Evolutionary conservation across 257 asterid genomes (phyloP).

Genomic region (Solanum clarkiae): DNA sequence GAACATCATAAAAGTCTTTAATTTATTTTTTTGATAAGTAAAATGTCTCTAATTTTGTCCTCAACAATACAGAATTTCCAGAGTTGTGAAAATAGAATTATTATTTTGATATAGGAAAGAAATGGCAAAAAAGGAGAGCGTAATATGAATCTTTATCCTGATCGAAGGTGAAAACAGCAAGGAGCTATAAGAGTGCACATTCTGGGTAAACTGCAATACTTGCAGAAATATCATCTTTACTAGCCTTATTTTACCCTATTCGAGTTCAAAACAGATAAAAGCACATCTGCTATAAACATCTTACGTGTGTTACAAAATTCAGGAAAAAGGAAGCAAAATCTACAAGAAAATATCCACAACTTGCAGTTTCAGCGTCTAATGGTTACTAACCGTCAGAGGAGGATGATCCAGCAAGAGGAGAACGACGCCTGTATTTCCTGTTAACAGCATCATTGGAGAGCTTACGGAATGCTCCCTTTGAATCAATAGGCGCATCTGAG

Average conservation of each 20-base stretch:
- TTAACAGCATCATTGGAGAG: conserved; percentile 51
- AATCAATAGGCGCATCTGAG: conserved; percentile 23
- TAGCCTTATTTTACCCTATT: neutral
- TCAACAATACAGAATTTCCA: neutral
- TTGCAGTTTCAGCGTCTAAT: neutral
- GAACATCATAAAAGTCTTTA: neutral
- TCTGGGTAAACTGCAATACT: neutral
- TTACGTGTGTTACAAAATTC: neutral
- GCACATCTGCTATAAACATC: neutral
- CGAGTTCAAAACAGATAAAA: neutral
- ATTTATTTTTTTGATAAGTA: neutral
- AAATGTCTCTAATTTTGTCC: neutral
- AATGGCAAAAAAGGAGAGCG: neutral
- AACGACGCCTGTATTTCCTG: conserved; percentile 83
- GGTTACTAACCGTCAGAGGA: conserved; percentile 52
- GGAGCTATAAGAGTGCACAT: neutral
- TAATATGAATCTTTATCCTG: neutral
- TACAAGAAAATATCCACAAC: neutral
- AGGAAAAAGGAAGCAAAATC: neutral
- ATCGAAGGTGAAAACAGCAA: neutral
- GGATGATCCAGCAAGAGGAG: conserved; percentile 58
- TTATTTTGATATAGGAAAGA: neutral
- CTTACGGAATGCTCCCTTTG: conserved; percentile 66
- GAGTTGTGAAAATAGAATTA: neutral
- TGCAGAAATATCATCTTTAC: neutral